Percentiles rank a stretch among this genome's conserved stretches.
Conservation (phyloP, 805 yeast species). For the Cyberlindnera mrakii region DNA sequence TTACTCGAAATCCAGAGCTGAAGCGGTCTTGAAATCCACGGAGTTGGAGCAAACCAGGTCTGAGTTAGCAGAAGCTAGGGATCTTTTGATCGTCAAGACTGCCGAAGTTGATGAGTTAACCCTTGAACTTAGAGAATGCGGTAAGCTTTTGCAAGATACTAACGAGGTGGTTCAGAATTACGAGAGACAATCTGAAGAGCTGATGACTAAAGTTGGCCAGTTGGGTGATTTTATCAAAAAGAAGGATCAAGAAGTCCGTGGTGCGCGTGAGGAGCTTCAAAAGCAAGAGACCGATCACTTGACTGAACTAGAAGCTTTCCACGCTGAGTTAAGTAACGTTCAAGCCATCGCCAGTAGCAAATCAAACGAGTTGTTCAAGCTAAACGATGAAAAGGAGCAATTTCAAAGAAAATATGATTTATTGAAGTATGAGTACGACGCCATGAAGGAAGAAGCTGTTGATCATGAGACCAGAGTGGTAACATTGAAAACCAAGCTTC, state of each 20-base stretch:
- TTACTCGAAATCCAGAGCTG: background rate
- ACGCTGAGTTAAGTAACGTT: conserved; percentile 28
- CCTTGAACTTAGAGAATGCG: conserved; percentile 9
- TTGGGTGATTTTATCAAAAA: conserved; percentile 8
- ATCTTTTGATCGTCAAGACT: conserved; percentile 18
- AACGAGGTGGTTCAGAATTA: background rate
- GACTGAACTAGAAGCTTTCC: conserved; percentile 30
- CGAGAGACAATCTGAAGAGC: conserved; percentile 2
- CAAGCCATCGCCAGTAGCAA: conserved; percentile 25
- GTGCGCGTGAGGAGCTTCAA: conserved; percentile 26
- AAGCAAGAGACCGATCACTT: conserved; percentile 31
- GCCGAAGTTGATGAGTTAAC: conserved; percentile 25
- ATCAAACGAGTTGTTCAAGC: conserved; percentile 22
- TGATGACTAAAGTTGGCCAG: background rate
- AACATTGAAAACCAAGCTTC: conserved; percentile 12
- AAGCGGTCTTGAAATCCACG: background rate
- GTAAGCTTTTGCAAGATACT: conserved; percentile 1
- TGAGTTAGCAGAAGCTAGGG: conserved; percentile 12
- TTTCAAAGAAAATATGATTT: conserved; percentile 19
- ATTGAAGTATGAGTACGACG: conserved; percentile 21
- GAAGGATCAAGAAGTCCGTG: conserved; percentile 19
- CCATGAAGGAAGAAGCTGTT: conserved; percentile 20
- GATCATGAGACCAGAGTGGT: conserved; percentile 22
- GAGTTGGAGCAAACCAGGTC: background rate
- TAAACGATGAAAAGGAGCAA: conserved; percentile 23